Evolutionary conservation across 805 yeast genomes (phyloP).

Genomic region (Kluyveromyces wickerhamii): DNA sequence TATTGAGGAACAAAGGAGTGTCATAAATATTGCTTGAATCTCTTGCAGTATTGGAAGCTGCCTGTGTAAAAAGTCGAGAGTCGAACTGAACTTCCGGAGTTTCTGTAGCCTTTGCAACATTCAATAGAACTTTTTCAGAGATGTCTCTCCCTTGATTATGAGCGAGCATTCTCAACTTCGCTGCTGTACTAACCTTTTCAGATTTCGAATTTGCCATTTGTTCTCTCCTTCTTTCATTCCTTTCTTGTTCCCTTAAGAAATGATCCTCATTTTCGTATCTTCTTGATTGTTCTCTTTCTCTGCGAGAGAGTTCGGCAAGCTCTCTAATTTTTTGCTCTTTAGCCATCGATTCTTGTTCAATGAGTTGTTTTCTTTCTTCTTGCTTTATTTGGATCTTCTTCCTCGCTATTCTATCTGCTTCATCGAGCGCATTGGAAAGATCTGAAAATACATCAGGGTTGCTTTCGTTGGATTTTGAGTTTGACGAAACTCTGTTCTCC

Average conservation of each 20-base stretch:
- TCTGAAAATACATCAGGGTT: conserved; percentile 38
- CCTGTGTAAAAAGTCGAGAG: conserved; percentile 46
- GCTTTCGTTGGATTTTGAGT: conserved; percentile 33
- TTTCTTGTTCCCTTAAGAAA: conserved; percentile 29
- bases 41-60: conserved; percentile 28
- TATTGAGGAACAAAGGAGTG: conserved; percentile 49
- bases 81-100: conserved; percentile 44
- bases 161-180: conserved; percentile 36
- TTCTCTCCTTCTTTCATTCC: conserved; percentile 38
- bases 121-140: conserved; percentile 48
- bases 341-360: conserved; percentile 41
- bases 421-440: conserved; percentile 63
- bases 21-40: conserved; percentile 49
- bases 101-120: conserved; percentile 36
- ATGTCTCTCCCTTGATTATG: conserved; percentile 41
- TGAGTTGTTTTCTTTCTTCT: conserved; percentile 39
- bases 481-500: conserved; percentile 62
- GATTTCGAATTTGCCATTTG: conserved; percentile 41
- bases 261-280: conserved; percentile 7
- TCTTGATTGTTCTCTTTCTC: conserved; percentile 21
- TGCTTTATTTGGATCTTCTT: conserved; percentile 46
- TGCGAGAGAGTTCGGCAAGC: conserved; percentile 43
- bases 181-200: conserved; percentile 39
- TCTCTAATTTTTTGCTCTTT: conserved; percentile 44
- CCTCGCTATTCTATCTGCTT: conserved; percentile 56